These are phyloP conservation scores for Colletotrichum australisinense DNA, from an alignment of 2,329 filamentous ascomycete genomes.

Conservation along the genomic window DNA sequence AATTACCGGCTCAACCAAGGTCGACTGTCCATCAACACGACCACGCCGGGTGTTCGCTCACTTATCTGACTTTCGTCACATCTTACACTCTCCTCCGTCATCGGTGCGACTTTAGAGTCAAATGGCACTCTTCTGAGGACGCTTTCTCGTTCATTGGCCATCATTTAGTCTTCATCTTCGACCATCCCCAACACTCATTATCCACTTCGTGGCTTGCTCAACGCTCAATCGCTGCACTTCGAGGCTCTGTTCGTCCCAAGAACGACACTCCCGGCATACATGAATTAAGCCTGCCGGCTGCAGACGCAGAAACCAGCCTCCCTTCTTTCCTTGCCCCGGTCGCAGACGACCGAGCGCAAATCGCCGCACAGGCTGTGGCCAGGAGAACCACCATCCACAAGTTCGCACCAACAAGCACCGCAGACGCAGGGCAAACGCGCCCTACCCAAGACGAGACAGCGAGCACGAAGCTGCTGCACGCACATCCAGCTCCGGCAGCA, in stretches of 20 bases:
- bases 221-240: conserved; percentile 11
- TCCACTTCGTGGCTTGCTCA: conserved; percentile 16
- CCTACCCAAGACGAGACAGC: conserved; percentile 11
- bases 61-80: not conserved
- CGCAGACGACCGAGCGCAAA: conserved; percentile 40
- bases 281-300: conserved; percentile 21
- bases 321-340: conserved; percentile 38
- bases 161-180: not conserved
- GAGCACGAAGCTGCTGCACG: conserved; percentile 22
- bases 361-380: conserved; percentile 13
- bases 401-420: conserved; percentile 13
- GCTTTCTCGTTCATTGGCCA: not conserved
- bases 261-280: conserved; percentile 19
- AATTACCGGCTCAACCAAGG: not conserved
- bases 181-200: not conserved
- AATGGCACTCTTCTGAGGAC: conserved; percentile 8
- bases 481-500: conserved; percentile 27
- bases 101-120: not conserved
- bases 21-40: not conserved
- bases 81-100: not conserved
- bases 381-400: conserved; percentile 9
- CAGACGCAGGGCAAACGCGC: conserved; percentile 31
- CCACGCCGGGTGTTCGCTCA: not conserved
- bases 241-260: conserved; percentile 31
- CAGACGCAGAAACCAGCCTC: conserved; percentile 32